A percentile compares a stretch with the other conserved stretches of the same genome.
Evolutionary conservation across 73 alveolate genomes (phyloP).

Genomic region (Paramecium biaurelia): DNA sequence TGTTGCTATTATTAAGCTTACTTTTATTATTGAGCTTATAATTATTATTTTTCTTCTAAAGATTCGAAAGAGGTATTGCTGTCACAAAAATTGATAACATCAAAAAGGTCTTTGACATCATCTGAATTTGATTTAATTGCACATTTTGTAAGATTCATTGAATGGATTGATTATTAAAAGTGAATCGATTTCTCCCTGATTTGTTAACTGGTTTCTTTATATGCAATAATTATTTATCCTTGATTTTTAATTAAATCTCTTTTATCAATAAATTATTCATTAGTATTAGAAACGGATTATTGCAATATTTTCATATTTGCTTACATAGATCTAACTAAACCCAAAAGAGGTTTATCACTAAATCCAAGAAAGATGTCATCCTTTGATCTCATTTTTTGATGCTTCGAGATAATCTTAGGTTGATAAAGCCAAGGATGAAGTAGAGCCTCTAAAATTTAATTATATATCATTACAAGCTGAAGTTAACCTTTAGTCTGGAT

Average conservation of each 20-base stretch:
- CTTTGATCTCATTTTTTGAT: background rate
- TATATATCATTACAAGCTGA: background rate
- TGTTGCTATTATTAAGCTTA: background rate
- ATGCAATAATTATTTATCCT: background rate
- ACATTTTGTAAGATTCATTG: background rate
- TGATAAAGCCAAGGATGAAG: background rate
- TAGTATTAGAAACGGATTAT: background rate
- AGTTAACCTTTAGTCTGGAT: background rate
- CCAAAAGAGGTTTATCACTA: background rate
- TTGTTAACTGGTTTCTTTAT: conserved; percentile 13
- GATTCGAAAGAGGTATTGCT: conserved; percentile 1
- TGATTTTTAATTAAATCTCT: background rate
- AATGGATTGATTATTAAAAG: conserved; percentile 18
- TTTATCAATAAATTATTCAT: background rate
- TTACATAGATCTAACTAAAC: background rate
- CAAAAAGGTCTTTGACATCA: conserved; percentile 20
- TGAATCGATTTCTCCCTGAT: background rate
- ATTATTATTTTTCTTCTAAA: background rate
- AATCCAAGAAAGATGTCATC: background rate
- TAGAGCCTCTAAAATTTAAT: background rate
- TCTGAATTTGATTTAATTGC: background rate
- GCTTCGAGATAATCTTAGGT: background rate
- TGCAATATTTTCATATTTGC: conserved; percentile 1
- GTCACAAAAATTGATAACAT: conserved; percentile 11
- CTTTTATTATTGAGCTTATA: background rate